Evolutionary conservation across 2,329 filamentous ascomycete species (phyloP).

Genomic region (Thielaviopsis ethacetica): DNA sequence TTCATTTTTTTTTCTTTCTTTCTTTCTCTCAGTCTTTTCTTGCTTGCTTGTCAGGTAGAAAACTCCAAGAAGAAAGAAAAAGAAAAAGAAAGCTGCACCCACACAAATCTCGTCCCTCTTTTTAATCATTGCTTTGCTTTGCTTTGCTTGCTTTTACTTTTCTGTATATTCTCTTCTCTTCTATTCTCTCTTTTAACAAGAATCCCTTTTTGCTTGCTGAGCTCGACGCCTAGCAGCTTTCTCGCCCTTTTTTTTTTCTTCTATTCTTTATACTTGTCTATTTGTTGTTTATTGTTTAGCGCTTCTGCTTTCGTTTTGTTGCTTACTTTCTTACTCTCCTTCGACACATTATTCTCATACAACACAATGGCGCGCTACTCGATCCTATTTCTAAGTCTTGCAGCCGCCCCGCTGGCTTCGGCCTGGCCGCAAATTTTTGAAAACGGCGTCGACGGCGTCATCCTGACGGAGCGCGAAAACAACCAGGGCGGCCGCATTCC

Average conservation of each 20-base stretch:
- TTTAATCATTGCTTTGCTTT: background rate
- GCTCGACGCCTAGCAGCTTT: background rate
- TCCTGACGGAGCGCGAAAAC: background rate
- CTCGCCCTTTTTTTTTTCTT: background rate
- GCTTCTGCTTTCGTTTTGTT: no score
- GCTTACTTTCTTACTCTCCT: no score
- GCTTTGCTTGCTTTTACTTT: background rate
- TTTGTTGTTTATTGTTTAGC: background rate
- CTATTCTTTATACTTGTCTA: background rate
- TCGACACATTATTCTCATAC: background rate
- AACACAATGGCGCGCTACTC: constrained; percentile 6
- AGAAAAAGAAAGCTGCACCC: background rate
- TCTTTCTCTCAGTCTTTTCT: background rate
- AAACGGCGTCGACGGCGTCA: background rate
- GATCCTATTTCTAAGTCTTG: constrained; percentile 5
- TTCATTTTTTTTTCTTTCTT: background rate
- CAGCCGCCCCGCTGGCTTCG: constrained; percentile 3
- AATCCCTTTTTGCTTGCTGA: background rate
- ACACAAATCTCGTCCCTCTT: background rate
- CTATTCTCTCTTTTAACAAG: background rate
- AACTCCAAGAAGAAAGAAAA: background rate
- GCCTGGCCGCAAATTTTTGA: constrained; percentile 11
- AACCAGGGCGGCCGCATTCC: background rate
- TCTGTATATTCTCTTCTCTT: background rate
- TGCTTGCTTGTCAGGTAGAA: background rate